Conservation (phyloP, 176 grass and related monocot genomes). For the Lolium rigidum region DNA sequence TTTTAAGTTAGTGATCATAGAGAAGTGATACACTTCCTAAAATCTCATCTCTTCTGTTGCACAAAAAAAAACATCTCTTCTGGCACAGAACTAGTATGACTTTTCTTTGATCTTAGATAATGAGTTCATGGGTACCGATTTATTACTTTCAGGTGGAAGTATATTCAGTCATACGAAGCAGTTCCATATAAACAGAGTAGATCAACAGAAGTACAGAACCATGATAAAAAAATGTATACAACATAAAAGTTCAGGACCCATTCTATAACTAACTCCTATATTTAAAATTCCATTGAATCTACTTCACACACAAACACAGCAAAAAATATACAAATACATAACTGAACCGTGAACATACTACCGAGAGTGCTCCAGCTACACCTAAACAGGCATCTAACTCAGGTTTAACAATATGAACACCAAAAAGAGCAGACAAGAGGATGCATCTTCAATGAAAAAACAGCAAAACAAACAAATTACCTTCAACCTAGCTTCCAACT, state of each 20-base stretch:
- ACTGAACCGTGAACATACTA: background rate
- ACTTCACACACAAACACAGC: too few species aligned
- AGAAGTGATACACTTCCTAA: background rate
- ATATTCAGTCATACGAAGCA: too few species aligned
- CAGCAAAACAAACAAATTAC: constrained; percentile 35
- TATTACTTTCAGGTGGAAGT: too few species aligned
- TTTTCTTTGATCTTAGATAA: too few species aligned
- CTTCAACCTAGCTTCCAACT: constrained; percentile 80
- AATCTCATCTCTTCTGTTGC: too few species aligned
- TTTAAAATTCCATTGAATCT: too few species aligned
- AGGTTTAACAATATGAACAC: background rate
- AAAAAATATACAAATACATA: background rate
- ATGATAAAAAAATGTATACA: background rate
- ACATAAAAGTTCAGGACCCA: background rate
- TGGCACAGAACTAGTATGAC: too few species aligned
- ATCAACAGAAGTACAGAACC: background rate
- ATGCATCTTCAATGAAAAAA: constrained; percentile 2
- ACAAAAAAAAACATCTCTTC: too few species aligned
- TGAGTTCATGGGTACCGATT: too few species aligned
- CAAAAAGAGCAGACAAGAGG: background rate
- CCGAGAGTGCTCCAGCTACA: background rate
- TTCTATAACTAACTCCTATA: background rate
- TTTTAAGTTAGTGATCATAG: background rate
- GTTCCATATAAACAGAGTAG: background rate
- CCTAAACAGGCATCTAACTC: background rate